phyloP scores from a whole-genome alignment of 345 rosid genomes.

The Aethionema arabicum region DNA sequence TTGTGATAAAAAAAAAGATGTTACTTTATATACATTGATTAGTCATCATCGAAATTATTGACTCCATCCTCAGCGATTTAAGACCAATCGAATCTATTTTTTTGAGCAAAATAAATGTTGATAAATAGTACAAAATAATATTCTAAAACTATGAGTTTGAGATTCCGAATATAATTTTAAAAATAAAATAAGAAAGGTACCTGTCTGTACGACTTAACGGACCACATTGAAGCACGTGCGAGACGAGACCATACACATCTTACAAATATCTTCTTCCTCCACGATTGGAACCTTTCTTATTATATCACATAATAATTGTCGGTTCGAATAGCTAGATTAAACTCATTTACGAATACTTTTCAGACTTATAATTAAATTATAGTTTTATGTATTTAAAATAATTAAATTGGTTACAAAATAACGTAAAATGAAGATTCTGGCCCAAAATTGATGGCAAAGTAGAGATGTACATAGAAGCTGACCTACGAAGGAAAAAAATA shows the following conservation, averaged over 20 bases:
- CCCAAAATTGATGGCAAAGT: too few species aligned
- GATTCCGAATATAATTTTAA: slow-evolving; percentile 9
- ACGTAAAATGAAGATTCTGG: too few species aligned
- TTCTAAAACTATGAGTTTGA: slow-evolving; percentile 4
- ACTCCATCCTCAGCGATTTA: background rate
- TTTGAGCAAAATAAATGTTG: background rate
- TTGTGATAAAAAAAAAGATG: too few species aligned
- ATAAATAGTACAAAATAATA: background rate
- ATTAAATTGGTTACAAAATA: too few species aligned
- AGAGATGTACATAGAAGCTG: too few species aligned
- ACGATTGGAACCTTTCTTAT: background rate
- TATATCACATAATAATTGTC: too few species aligned
- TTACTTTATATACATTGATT: too few species aligned
- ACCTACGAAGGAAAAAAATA: too few species aligned
- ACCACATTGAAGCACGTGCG: slow-evolving; percentile 23
- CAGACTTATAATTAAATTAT: too few species aligned
- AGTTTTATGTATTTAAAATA: too few species aligned
- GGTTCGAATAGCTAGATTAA: too few species aligned
- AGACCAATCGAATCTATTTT: background rate
- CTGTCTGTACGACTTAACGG: slow-evolving; percentile 36
- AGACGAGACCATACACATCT: slow-evolving; percentile 25
- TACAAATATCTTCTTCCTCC: slow-evolving; percentile 11
- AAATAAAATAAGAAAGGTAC: slow-evolving; percentile 17
- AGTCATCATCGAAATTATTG: background rate
- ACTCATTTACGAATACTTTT: too few species aligned